Percentiles rank a stretch among this genome's conserved stretches.
Conservation (phyloP, 345 rosid genomes). For the Pseudoturritis turrita region DNA sequence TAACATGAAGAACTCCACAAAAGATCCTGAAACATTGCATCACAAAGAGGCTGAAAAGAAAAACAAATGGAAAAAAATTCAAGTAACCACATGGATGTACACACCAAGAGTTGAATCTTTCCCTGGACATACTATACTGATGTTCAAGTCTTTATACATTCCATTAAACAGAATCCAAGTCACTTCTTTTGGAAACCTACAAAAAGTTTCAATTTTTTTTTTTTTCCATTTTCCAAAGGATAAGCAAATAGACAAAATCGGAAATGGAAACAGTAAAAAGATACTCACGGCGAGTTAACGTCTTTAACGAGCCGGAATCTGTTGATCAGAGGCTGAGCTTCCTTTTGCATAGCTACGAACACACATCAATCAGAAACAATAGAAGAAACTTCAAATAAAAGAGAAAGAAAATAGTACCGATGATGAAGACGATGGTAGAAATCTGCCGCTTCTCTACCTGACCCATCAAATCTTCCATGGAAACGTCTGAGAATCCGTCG, state of each 20-base stretch:
- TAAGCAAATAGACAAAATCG: background rate
- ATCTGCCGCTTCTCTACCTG: constrained; percentile 38
- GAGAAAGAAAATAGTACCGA: constrained; percentile 39
- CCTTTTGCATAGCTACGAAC: constrained; percentile 76
- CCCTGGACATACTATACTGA: constrained; percentile 78
- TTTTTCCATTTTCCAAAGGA: background rate
- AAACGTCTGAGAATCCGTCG: constrained; percentile 40
- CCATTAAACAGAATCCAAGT: constrained; percentile 84
- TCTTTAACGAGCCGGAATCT: constrained; percentile 58
- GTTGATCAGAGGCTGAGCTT: constrained; percentile 77
- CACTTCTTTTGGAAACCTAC: constrained; percentile 81
- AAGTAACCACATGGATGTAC: constrained; percentile 16
- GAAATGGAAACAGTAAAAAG: background rate
- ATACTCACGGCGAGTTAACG: constrained; percentile 45
- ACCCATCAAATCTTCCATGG: constrained; percentile 31
- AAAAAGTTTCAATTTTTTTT: background rate
- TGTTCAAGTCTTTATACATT: constrained; percentile 50
- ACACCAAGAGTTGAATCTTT: constrained; percentile 64
- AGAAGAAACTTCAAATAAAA: background rate
- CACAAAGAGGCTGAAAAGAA: background rate
- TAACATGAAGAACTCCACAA: background rate
- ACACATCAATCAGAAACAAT: background rate
- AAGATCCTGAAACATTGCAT: background rate
- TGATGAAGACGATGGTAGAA: constrained; percentile 54
- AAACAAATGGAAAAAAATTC: background rate